Evolutionary conservation across 768 basidiomycete genomes (phyloP), one percentile per base, ranked within the genome.

Genomic region (Auriscalpium microsporum): DNA sequence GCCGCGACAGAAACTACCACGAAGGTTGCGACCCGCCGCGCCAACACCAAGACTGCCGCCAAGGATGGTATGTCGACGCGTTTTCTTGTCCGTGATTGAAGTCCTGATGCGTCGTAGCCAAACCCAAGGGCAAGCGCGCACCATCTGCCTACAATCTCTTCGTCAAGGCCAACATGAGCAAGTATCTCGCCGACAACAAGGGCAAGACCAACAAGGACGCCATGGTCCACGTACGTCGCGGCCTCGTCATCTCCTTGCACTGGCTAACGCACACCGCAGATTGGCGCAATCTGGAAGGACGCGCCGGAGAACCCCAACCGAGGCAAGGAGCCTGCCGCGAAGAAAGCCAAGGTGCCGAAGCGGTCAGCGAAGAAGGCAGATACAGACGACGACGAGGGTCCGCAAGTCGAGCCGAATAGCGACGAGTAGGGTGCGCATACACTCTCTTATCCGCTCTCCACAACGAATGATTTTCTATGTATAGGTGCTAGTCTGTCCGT

Each of bases 241-340:
- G 16, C 50, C 17, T 49, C 47, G 21, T 48, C 37, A 49, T 36
- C 23, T 14, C 9, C 40, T 14, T 2, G 17, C 19, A 51, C 19
- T 28, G 28, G 42, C 28, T 11, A 10, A 35, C 48, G 21, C 35
- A 16, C 28, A 8, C 21, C 13, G 1, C 59, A 85, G 83, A 81
- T 85, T 58, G 82, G 76, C 6, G 69, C 65, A 1, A 54, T 79
- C 54, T 84, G 83, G 83, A 74, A 70, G 46, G 75, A 82, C 54
- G 74, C 83, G 0, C 79, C 80, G 1, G 81, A 83, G 63, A 85
- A 85, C 63, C 82, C 83, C 1, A 84, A 81, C 56, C 77, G 80
- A 23, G 83, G 82, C 17, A 74, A 79, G 56, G 76, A 75, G 16
- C 64, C 72, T 35, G 80, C 77, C 57, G 17, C 75, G n/a, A 73